Evolutionary conservation across 208 protist species (phyloP).

Genomic region (Acanthamoeba healyi): DNA sequence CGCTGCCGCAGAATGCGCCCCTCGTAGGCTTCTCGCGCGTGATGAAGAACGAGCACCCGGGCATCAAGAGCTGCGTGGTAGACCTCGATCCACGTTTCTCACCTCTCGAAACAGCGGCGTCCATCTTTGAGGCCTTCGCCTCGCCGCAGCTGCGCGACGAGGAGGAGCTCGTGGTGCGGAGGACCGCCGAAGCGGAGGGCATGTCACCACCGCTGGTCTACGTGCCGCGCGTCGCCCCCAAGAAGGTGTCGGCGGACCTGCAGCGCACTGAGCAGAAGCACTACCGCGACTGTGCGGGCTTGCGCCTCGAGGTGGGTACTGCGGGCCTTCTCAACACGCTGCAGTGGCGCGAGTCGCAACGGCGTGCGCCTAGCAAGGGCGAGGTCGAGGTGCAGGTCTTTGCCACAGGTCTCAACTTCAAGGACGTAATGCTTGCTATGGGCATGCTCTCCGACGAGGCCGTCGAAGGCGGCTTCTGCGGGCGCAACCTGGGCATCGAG

Average conservation of each 20-base stretch:
- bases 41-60: slow-evolving; percentile 38
- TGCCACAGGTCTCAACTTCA: slow-evolving; percentile 86
- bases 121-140: not conserved
- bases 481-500: slow-evolving; percentile 82
- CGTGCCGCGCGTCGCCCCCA: slow-evolving; percentile 53
- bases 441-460: slow-evolving; percentile 83
- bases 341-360: slow-evolving; percentile 1
- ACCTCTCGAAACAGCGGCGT: not conserved
- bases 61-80: slow-evolving; percentile 16
- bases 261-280: slow-evolving; percentile 12
- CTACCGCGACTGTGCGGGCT: not conserved
- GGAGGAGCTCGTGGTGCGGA: slow-evolving; percentile 20
- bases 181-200: too few species aligned
- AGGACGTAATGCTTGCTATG: slow-evolving; percentile 86
- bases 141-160: slow-evolving; percentile 4
- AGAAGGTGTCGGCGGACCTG: slow-evolving; percentile 36
- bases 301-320: slow-evolving; percentile 20
- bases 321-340: slow-evolving; percentile 38
- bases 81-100: not conserved
- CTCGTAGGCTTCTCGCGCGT: slow-evolving; percentile 46
- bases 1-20: slow-evolving; percentile 1
- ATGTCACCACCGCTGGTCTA: not conserved
- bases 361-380: not conserved
- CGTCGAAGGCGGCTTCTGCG: slow-evolving; percentile 54
- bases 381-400: slow-evolving; percentile 84